A percentile compares a stretch with the other conserved stretches of the same genome.
Conservation (phyloP, 345 rosid species). For the Heritiera littoralis region DNA sequence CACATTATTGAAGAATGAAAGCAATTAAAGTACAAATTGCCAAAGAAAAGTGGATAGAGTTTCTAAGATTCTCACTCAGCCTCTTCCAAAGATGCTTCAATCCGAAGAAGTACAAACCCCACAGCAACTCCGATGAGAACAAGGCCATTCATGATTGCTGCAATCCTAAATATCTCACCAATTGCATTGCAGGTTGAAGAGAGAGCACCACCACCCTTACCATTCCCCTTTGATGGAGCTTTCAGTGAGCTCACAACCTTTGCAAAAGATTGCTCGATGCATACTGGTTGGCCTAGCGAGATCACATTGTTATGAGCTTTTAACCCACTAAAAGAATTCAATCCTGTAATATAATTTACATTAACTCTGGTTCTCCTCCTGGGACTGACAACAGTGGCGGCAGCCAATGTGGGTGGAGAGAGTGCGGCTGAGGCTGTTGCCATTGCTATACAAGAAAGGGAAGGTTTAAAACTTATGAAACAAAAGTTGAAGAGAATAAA, state of each 20-base stretch:
- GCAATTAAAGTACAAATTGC: not conserved
- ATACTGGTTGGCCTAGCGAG: constrained; percentile 38
- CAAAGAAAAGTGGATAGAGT: not conserved
- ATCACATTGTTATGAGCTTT: constrained; percentile 46
- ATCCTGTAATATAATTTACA: constrained; percentile 39
- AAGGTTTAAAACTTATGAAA: not conserved
- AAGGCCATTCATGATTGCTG: constrained; percentile 55
- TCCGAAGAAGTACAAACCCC: constrained; percentile 48
- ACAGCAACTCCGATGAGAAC: constrained; percentile 52
- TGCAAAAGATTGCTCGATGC: constrained; percentile 43
- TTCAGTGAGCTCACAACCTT: constrained; percentile 47
- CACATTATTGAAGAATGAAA: not conserved
- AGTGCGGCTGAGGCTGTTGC: constrained; percentile 37
- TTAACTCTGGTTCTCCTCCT: constrained; percentile 21
- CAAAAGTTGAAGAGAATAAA: constrained; percentile 3
- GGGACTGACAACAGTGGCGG: constrained; percentile 22
- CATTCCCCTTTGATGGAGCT: constrained; percentile 33
- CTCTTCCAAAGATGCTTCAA: constrained; percentile 48
- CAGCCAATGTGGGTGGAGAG: constrained; percentile 30
- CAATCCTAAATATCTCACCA: constrained; percentile 52
- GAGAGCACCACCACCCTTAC: constrained; percentile 33
- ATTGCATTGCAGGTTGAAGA: constrained; percentile 41
- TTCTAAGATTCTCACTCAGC: constrained; percentile 30
- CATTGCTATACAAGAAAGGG: constrained; percentile 20
- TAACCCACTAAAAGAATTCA: constrained; percentile 49